Evolutionary conservation across 306 rosid genomes (phyloP).

Genomic region (Cucurbita maxima): DNA sequence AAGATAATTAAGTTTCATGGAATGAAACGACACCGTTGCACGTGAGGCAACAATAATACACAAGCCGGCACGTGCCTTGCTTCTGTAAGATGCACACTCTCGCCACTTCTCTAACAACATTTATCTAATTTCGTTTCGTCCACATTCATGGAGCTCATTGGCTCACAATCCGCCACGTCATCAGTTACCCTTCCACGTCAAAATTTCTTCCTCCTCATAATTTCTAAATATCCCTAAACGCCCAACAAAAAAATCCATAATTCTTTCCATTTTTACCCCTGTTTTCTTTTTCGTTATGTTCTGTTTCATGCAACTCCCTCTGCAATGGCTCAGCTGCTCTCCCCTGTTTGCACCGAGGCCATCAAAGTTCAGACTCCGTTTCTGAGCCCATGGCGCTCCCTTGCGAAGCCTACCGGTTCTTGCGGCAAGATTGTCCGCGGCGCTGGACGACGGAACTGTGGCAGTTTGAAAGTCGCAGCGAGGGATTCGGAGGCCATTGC

Average conservation of each 20-base stretch:
- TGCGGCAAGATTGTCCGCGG: constrained; percentile 19
- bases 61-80: constrained; percentile 22
- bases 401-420: constrained; percentile 15
- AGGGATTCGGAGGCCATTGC: constrained; percentile 37
- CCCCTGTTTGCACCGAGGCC: constrained; percentile 54
- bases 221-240: constrained; percentile 4
- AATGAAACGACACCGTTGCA: background rate
- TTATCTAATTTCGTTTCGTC: constrained; percentile 13
- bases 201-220: constrained; percentile 42
- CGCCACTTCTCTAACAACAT: constrained; percentile 15
- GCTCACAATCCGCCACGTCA: constrained; percentile 54
- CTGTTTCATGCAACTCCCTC: background rate
- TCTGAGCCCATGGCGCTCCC: constrained; percentile 26
- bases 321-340: constrained; percentile 51
- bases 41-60: constrained; percentile 23
- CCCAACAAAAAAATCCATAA: constrained; percentile 9
- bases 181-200: constrained; percentile 18
- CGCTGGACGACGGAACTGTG: constrained; percentile 25
- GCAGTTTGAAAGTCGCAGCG: constrained; percentile 49
- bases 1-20: no score
- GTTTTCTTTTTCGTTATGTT: background rate
- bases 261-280: background rate
- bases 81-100: background rate
- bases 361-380: constrained; percentile 40
- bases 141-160: constrained; percentile 30